phyloP scores from a whole-genome alignment of 2,329 filamentous ascomycete genomes.

The Xylaria arbuscula region DNA sequence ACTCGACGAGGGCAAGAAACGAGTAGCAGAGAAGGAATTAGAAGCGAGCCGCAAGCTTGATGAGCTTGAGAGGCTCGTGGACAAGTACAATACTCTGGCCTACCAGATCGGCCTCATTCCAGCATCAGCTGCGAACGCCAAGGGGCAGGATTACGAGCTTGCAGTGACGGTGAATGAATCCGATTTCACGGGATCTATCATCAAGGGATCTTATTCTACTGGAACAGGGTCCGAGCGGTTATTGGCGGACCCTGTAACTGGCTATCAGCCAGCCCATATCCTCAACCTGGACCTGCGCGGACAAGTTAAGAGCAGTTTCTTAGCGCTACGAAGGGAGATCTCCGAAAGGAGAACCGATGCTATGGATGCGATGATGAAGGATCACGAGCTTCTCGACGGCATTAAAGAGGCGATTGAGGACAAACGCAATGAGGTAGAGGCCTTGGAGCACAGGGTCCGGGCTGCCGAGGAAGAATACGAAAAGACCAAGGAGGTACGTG shows the following conservation, averaged over 20 bases:
- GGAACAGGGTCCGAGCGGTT: conserved; percentile 75
- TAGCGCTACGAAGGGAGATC: conserved; percentile 85
- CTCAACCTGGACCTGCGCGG: conserved; percentile 90
- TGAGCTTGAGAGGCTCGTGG: conserved; percentile 89
- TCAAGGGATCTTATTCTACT: conserved; percentile 57
- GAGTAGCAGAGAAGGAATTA: conserved; percentile 85
- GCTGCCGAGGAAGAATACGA: conserved; percentile 95
- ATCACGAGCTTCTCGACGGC: conserved; percentile 91
- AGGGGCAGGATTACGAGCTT: conserved; percentile 86
- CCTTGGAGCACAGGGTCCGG: conserved; percentile 86
- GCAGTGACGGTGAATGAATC: conserved; percentile 83
- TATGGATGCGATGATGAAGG: conserved; percentile 92
- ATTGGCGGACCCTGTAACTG: conserved; percentile 81
- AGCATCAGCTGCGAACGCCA: conserved; percentile 83
- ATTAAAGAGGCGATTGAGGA: conserved; percentile 98
- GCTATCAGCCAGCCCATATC: conserved; percentile 90
- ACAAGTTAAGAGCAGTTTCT: conserved; percentile 80
- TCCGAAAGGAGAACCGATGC: conserved; percentile 85
- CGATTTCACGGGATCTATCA: conserved; percentile 76
- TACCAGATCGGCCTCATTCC: conserved; percentile 96
- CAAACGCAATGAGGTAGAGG: conserved; percentile 91
- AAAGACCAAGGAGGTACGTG: conserved; percentile 80
- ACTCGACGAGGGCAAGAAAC: conserved; percentile 86
- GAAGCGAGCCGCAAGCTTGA: conserved; percentile 88
- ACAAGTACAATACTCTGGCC: conserved; percentile 91